Base-by-base conservation (phyloP, 805 yeast species). In the Saccharomycopsis synnaedendra region DNA sequence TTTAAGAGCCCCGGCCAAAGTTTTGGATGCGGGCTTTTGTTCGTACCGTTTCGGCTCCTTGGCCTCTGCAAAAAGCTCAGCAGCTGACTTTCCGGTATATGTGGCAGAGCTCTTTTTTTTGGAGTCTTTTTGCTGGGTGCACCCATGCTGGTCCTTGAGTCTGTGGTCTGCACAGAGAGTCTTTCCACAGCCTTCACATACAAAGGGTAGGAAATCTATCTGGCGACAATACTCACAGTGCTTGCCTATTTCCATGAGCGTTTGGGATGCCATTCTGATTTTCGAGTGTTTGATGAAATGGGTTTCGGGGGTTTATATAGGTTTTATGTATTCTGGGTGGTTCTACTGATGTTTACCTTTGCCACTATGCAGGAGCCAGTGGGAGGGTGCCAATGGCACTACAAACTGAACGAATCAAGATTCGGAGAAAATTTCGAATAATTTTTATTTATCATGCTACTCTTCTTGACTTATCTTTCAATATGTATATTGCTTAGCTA, bases 161-260 rank as follows among this genome's bases (percentile, higher is more conserved):
- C 80, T 56, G 56, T 78, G 85, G 39, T 70, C 68, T 6, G 71
- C 64, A 56, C 85, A 78, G 55, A 59, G 78, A 3, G 67, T 61
- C 29, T 57, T 54, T 7, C 67, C 57, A 56, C 80, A 74, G 45
- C 65, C 67, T 40, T 70, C 72, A 57, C 85, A 79, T 11, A 60
- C 60, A 57, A 69, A 78, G 11, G 85, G 85, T 32, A 79, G 62
- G 53, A 78, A 79, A 57, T 79, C 85, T 5, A 77, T 62, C 51
- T 65, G 67, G 42, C 69, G 64, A 57, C 85, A 79, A 11, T 68
- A 62, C 31, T 59, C 55, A 58, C 85, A 79, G 55, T 76, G 75
- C 49, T 70, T 60, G n/a, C 85, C 85, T 4, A 79, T 69, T 43
- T 79, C 73, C 60, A 79, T 63, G 19, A 19, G 19, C 19, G 19